Percentiles rank a stretch among this genome's conserved stretches.
Evolutionary conservation across 768 basidiomycete species (phyloP).

Genomic region (Amanita pseudoporphyria): DNA sequence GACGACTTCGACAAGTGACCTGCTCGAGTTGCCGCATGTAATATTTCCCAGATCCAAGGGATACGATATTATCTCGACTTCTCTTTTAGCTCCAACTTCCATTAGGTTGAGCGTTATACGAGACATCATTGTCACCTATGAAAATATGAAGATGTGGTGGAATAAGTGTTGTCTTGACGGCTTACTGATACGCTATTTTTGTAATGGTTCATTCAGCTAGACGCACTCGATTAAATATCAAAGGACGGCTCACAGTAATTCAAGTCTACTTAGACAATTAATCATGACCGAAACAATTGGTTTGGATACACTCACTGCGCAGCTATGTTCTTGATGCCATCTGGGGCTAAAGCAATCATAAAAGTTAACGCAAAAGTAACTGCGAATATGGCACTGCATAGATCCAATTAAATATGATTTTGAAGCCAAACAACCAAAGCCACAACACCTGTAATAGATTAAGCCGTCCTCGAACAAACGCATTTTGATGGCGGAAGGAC

Average conservation of each 20-base stretch:
- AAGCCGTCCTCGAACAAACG: slow-evolving; percentile 36
- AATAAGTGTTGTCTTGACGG: not conserved
- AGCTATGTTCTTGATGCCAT: slow-evolving; percentile 35
- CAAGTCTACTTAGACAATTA: slow-evolving; percentile 22
- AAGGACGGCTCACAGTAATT: slow-evolving; percentile 24
- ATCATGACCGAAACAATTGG: not conserved
- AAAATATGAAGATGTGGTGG: not conserved
- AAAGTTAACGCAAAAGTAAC: slow-evolving; percentile 34
- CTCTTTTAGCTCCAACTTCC: slow-evolving; percentile 16
- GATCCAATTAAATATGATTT: not conserved
- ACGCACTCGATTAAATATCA: not conserved
- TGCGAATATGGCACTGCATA: slow-evolving; percentile 31
- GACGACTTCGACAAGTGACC: not conserved
- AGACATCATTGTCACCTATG: slow-evolving; percentile 55
- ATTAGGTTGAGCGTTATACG: slow-evolving; percentile 55
- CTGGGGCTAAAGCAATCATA: slow-evolving; percentile 36
- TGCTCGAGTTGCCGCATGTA: not conserved
- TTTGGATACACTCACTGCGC: slow-evolving; percentile 29
- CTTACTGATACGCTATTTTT: slow-evolving; percentile 1
- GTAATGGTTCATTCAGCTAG: not conserved
- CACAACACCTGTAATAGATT: slow-evolving; percentile 32
- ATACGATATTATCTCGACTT: not conserved
- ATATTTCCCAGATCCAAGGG: no score
- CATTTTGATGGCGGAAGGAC: slow-evolving; percentile 28
- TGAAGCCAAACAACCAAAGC: not conserved